phyloP scores from a whole-genome alignment of 352 stramenopile species.

The Globisporangium sylvaticum region DNA sequence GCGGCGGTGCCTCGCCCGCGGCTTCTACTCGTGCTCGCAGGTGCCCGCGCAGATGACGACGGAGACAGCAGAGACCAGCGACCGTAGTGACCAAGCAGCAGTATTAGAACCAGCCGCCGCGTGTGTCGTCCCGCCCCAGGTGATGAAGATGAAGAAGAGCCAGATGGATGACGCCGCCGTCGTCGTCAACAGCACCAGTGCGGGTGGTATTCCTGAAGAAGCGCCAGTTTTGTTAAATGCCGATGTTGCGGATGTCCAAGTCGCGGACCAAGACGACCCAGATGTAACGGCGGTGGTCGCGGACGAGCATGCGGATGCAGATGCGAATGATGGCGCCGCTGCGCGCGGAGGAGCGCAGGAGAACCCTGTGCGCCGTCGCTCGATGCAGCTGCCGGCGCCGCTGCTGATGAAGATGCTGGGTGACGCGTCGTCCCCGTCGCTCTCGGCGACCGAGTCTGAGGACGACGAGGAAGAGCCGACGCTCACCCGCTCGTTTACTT shows the following conservation, averaged over 20 bases:
- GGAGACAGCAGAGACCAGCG: not conserved
- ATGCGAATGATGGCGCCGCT: not conserved
- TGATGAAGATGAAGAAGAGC: no score
- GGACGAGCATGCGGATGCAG: not conserved
- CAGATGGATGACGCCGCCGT: not conserved
- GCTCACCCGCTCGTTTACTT: not conserved
- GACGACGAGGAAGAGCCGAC: conserved; percentile 30
- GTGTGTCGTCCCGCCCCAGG: no score
- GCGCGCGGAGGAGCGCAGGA: not conserved
- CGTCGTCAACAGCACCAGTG: not conserved
- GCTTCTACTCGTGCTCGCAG: conserved; percentile 48
- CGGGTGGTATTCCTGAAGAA: not conserved
- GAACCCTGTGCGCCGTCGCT: conserved; percentile 4
- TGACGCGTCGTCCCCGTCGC: conserved; percentile 18
- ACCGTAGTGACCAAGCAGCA: no score
- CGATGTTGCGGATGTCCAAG: not conserved
- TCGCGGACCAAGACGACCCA: no score
- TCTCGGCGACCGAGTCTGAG: conserved; percentile 55
- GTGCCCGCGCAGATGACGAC: conserved; percentile 11
- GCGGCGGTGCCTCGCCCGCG: conserved; percentile 26
- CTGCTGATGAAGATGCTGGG: conserved; percentile 14
- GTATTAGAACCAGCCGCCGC: no score
- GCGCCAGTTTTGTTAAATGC: not conserved
- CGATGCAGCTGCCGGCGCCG: conserved; percentile 3
- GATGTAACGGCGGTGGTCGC: no score